These are phyloP conservation scores for Monosporascus cannonballus DNA, from an alignment of 2,329 filamentous ascomycete species.

Conservation along the genomic window DNA sequence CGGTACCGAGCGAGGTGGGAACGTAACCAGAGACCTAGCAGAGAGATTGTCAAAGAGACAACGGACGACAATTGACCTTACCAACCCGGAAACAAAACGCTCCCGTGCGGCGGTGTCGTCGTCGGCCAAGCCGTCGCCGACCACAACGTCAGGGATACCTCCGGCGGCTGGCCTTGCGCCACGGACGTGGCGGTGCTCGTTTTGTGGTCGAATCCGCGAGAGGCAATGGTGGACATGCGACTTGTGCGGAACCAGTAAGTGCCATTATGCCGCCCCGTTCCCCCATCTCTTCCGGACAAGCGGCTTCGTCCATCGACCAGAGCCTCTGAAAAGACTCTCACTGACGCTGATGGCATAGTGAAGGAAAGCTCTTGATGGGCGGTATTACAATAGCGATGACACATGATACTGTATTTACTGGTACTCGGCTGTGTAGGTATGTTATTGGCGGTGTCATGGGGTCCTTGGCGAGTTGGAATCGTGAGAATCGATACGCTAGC, in stretches of 20 bases:
- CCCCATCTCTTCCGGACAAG: too few species aligned
- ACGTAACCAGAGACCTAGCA: conserved; percentile 16
- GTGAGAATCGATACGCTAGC: background rate
- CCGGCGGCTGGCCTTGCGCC: background rate
- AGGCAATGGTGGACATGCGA: conserved; percentile 48
- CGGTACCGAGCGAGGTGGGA: conserved; percentile 34
- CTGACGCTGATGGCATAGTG: background rate
- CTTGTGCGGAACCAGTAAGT: conserved; percentile 45
- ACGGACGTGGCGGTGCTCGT: conserved; percentile 39
- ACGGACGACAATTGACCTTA: conserved; percentile 18
- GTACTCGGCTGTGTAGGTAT: background rate
- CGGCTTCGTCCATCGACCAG: too few species aligned
- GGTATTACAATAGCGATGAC: background rate
- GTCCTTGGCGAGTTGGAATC: background rate
- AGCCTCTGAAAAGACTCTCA: background rate
- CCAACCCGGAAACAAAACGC: conserved; percentile 7
- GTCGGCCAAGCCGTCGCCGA: conserved; percentile 2
- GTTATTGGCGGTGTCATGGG: background rate
- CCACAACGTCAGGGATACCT: conserved; percentile 7
- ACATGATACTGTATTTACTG: background rate
- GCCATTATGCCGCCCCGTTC: conserved; percentile 18
- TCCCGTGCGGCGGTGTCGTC: background rate
- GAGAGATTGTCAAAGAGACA: conserved; percentile 13
- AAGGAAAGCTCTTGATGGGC: background rate
- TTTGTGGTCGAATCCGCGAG: conserved; percentile 43